Evolutionary conservation across 352 stramenopile species (phyloP).

Genomic region (Chrysophaeum taylorii): DNA sequence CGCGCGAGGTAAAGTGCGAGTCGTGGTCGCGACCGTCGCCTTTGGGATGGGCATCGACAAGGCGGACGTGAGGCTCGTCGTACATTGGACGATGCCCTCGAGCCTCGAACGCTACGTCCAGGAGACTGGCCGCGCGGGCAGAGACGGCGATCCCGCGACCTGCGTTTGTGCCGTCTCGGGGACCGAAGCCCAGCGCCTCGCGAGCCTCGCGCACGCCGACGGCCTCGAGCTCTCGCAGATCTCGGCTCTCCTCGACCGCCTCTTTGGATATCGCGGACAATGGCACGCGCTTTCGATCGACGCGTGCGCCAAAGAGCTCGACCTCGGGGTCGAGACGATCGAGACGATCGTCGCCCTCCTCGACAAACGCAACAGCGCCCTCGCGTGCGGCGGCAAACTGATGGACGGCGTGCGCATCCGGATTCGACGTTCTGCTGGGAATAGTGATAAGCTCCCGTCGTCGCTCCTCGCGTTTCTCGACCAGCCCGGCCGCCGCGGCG

Average conservation of each 20-base stretch:
- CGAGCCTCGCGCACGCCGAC: neutral
- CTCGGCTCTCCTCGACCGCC: neutral
- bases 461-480: neutral
- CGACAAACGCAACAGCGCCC: neutral
- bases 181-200: neutral
- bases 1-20: slow-evolving; percentile 59
- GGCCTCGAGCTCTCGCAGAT: neutral
- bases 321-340: neutral
- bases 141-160: slow-evolving; percentile 59
- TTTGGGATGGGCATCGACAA: slow-evolving; percentile 97
- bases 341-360: neutral
- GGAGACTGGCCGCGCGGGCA: slow-evolving; percentile 84
- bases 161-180: neutral
- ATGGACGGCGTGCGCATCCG: neutral
- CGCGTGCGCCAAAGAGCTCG: neutral
- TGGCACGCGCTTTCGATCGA: neutral
- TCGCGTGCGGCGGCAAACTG: neutral
- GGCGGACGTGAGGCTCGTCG: slow-evolving; percentile 79
- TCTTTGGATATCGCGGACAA: neutral
- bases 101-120: slow-evolving; percentile 88
- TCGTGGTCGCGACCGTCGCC: slow-evolving; percentile 84
- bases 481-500: neutral
- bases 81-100: slow-evolving; percentile 85
- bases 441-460: neutral
- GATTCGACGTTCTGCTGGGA: neutral